These are phyloP conservation scores for Cyamopsis tetragonoloba DNA, from an alignment of 306 rosid species.

Conservation along the genomic window DNA sequence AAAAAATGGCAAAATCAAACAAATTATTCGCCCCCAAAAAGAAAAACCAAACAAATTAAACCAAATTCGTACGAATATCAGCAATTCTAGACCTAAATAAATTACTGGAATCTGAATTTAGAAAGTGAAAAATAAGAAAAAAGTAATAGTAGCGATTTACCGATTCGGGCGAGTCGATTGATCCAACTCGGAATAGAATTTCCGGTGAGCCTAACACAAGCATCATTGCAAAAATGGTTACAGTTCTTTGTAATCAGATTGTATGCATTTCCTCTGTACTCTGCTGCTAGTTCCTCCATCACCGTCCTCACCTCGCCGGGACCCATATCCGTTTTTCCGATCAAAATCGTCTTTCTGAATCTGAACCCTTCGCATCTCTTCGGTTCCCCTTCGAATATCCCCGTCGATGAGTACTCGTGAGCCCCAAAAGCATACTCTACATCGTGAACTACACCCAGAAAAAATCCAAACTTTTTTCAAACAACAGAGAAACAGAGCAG, in stretches of 20 bases:
- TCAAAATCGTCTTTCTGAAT: conserved; percentile 68
- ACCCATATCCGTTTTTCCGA: conserved; percentile 69
- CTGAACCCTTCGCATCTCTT: conserved; percentile 73
- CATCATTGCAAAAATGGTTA: conserved; percentile 84
- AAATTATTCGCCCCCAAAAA: too few species aligned
- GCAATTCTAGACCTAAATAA: too few species aligned
- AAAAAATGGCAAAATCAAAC: too few species aligned
- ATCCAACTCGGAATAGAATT: conserved; percentile 89
- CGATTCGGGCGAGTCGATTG: conserved; percentile 90
- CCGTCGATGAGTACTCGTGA: conserved; percentile 70
- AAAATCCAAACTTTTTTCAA: not conserved
- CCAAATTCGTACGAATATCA: too few species aligned
- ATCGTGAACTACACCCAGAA: conserved; percentile 44
- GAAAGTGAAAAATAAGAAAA: too few species aligned
- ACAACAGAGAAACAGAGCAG: not conserved
- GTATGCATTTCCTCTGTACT: conserved; percentile 78
- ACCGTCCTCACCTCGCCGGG: conserved; percentile 48
- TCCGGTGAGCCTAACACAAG: conserved; percentile 66
- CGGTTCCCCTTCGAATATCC: conserved; percentile 90
- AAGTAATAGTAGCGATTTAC: conserved; percentile 40
- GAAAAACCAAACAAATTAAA: too few species aligned
- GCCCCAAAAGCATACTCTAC: conserved; percentile 91
- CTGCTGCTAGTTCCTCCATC: conserved; percentile 64
- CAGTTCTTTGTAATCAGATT: conserved; percentile 83
- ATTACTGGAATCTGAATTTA: too few species aligned